Evolutionary conservation across 225 moss, liverwort and hornwort species (phyloP).

Genomic region (Pseudisothecium myosuroides): DNA sequence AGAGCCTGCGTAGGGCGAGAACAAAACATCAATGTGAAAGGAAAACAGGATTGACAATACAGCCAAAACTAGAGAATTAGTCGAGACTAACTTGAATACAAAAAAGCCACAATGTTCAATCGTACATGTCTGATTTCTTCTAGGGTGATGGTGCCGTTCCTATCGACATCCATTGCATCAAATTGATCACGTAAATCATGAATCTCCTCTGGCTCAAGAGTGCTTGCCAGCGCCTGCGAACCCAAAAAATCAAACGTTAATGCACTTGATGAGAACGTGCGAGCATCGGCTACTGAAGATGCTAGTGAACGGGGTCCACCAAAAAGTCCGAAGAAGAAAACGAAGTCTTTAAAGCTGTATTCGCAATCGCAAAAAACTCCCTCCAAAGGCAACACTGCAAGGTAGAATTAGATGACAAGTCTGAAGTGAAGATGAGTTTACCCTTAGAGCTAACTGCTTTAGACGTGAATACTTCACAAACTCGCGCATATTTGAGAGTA

Average conservation of each 20-base stretch:
- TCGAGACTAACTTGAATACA: not conserved
- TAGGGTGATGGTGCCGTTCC: constrained; percentile 92
- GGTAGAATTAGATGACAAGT: not conserved
- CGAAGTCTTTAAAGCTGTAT: not conserved
- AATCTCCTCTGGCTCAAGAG: constrained; percentile 72
- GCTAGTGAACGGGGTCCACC: not conserved
- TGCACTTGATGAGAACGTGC: not conserved
- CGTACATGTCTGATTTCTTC: constrained; percentile 85
- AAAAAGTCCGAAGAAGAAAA: not conserved
- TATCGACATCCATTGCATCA: constrained; percentile 90
- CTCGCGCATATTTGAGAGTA: constrained; percentile 96
- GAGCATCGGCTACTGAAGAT: not conserved
- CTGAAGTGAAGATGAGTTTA: not conserved
- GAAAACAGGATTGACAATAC: not conserved
- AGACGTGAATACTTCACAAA: constrained; percentile 96
- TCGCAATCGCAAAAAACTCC: not conserved
- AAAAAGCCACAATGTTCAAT: not conserved
- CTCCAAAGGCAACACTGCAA: not conserved
- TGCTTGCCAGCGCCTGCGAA: constrained; percentile 81
- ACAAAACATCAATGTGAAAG: not conserved
- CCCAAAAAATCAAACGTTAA: not conserved
- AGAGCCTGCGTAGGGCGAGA: constrained; percentile 31
- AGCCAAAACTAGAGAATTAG: not conserved
- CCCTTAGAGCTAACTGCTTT: constrained; percentile 88
- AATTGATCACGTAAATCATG: constrained; percentile 84